Evolutionary conservation across 192 early-diverging fungal genomes (phyloP).

Genomic region (Coemansia sp.): DNA sequence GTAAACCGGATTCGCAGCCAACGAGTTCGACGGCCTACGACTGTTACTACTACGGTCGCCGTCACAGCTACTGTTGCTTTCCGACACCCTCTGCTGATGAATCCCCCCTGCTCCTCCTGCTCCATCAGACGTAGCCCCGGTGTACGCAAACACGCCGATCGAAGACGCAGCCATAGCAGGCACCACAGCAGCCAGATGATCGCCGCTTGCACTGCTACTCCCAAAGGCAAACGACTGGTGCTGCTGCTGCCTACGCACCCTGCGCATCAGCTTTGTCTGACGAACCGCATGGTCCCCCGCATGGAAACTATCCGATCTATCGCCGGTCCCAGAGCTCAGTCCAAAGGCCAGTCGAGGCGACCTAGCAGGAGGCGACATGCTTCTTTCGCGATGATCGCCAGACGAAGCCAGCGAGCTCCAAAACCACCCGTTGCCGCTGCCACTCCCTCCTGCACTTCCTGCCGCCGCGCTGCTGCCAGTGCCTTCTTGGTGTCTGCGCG

Average conservation of each 20-base stretch:
- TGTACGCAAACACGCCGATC: constrained; percentile 6
- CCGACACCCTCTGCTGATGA: constrained; percentile 9
- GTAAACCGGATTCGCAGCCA: constrained; percentile 4
- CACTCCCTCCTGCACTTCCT: neutral
- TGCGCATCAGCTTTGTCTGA: constrained; percentile 40
- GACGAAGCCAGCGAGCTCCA: constrained; percentile 19
- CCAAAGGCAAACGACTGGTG: neutral
- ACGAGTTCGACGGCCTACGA: constrained; percentile 3
- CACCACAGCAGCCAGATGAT: constrained; percentile 1
- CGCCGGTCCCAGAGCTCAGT: neutral
- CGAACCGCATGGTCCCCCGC: neutral
- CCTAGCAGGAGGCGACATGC: constrained; percentile 5
- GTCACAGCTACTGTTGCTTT: constrained; percentile 6
- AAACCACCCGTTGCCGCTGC: constrained; percentile 18
- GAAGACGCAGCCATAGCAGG: neutral
- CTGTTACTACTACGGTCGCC: constrained; percentile 4
- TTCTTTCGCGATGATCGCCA: constrained; percentile 1
- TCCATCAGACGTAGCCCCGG: neutral
- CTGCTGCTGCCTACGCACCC: constrained; percentile 11
- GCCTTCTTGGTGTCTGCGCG: constrained; percentile 10
- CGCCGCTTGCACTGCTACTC: constrained; percentile 7
- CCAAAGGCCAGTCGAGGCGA: constrained; percentile 7
- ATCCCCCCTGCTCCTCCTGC: no score
- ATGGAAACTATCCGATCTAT: neutral
- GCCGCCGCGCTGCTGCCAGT: neutral